phyloP scores from a whole-genome alignment of 306 rosid genomes.

The Gynostemma pentaphyllum region DNA sequence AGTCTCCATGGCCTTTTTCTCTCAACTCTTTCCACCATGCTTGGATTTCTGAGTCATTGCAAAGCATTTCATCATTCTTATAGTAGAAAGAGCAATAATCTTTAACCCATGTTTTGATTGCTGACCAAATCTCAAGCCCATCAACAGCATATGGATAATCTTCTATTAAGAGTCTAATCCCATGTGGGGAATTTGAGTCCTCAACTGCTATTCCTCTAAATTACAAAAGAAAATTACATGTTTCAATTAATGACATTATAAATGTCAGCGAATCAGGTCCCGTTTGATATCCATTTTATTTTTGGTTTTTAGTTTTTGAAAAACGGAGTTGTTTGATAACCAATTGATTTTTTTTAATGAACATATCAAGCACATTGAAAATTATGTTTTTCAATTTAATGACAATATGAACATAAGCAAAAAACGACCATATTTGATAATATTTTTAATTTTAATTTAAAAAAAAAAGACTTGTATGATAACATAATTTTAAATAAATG shows the following conservation, averaged over 20 bases:
- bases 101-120: constrained; percentile 48
- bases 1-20: constrained; percentile 59
- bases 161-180: constrained; percentile 44
- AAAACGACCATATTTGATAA: too few species aligned
- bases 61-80: constrained; percentile 24
- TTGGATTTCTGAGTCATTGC: constrained; percentile 38
- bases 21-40: constrained; percentile 68
- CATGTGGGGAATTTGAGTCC: constrained; percentile 44
- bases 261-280: too few species aligned
- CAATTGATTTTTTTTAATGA: too few species aligned
- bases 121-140: constrained; percentile 62
- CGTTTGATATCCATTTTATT: too few species aligned
- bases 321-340: too few species aligned
- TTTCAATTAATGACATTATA: too few species aligned
- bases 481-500: too few species aligned
- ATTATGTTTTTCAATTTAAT: neutral
- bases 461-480: too few species aligned
- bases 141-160: constrained; percentile 80
- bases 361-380: too few species aligned
- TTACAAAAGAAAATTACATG: constrained; percentile 9
- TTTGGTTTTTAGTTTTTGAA: too few species aligned
- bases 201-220: constrained; percentile 57
- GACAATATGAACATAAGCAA: neutral
- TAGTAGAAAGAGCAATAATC: constrained; percentile 55
- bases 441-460: too few species aligned